Evolutionary conservation across 148 eudicot genomes (phyloP), one percentile per base, ranked within the genome.

Genomic region (Tetragonia tetragonoides): DNA sequence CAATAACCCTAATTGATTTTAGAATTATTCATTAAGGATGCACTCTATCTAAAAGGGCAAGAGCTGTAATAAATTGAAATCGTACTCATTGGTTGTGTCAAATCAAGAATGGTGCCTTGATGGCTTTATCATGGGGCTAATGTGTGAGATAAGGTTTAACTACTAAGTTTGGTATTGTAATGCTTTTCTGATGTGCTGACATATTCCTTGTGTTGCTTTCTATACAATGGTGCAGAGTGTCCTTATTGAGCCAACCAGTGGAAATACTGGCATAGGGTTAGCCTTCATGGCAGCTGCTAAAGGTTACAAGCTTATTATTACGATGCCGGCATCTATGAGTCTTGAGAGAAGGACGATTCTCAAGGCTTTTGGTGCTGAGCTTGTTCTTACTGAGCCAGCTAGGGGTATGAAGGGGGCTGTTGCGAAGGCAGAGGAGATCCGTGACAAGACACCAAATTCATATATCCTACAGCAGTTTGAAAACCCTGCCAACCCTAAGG

Each of bases 401-500:
- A 89, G 87, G 72, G 93, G 93, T 28, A 86, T 93, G 91, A 89
- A 91, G 77, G 97, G 95, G 16, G 90, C 90, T 76, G 84, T 93
- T 65, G 76, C 75, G 66, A 89, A 91, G 89, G 97, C 95, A 20
- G 90, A 91, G 74, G 97, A 93, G 83, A 87, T 93, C 75, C 76
- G 82, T 60, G 88, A 86, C 28, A 91, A 88, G 85, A 93, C 95
- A 44, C 97, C 95, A 3, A 88, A 91, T 81, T 77, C 90, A 23
- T 91, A 84, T 72, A 85, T 91, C 62, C 89, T 93, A 53, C 90
- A 88, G 77, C 97, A 93, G 76, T 93, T 91, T 83, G 95, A 89
- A 70, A 93, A 93, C 70, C 92, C 97, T 64, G 93, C 97, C 41
- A 93, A 93, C 73, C 95, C 95, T 53, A 91, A 93, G 97, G 97